Evolutionary conservation across 2,329 filamentous ascomycete species (phyloP).

Genomic region (Fusarium sp.): DNA sequence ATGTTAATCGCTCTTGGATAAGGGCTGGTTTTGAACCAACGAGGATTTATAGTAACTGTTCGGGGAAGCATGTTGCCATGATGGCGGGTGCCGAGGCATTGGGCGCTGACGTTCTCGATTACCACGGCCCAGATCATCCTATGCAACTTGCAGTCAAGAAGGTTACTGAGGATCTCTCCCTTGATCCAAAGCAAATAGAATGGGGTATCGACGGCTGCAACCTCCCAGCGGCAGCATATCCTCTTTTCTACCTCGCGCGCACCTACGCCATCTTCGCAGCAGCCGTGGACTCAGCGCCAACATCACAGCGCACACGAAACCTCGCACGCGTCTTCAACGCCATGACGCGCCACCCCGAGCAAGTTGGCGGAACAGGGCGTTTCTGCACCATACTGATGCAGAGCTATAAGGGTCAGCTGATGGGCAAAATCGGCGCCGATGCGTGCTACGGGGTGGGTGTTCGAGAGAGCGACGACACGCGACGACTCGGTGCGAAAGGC

Average conservation of each 20-base stretch:
- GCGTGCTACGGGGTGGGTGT: slow-evolving; percentile 63
- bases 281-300: slow-evolving; percentile 45
- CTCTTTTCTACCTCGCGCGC: slow-evolving; percentile 53
- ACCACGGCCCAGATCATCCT: slow-evolving; percentile 55
- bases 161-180: slow-evolving; percentile 54
- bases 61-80: slow-evolving; percentile 64
- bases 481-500: slow-evolving; percentile 53
- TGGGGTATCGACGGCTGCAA: slow-evolving; percentile 65
- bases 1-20: slow-evolving; percentile 57
- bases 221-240: slow-evolving; percentile 60
- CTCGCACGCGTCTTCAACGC: slow-evolving; percentile 57
- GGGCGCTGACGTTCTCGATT: slow-evolving; percentile 49
- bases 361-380: slow-evolving; percentile 60
- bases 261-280: slow-evolving; percentile 56
- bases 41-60: slow-evolving; percentile 60
- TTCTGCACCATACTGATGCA: slow-evolving; percentile 63
- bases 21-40: slow-evolving; percentile 55
- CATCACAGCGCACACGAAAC: slow-evolving; percentile 29
- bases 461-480: slow-evolving; percentile 54
- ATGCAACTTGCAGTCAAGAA: slow-evolving; percentile 57
- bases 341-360: slow-evolving; percentile 59
- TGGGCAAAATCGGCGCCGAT: slow-evolving; percentile 65
- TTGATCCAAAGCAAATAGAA: slow-evolving; percentile 47
- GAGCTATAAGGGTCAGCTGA: slow-evolving; percentile 53
- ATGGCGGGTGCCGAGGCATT: slow-evolving; percentile 58